phyloP scores from a whole-genome alignment of 2,329 filamentous ascomycete genomes.

The Colletotrichum plurivorum region DNA sequence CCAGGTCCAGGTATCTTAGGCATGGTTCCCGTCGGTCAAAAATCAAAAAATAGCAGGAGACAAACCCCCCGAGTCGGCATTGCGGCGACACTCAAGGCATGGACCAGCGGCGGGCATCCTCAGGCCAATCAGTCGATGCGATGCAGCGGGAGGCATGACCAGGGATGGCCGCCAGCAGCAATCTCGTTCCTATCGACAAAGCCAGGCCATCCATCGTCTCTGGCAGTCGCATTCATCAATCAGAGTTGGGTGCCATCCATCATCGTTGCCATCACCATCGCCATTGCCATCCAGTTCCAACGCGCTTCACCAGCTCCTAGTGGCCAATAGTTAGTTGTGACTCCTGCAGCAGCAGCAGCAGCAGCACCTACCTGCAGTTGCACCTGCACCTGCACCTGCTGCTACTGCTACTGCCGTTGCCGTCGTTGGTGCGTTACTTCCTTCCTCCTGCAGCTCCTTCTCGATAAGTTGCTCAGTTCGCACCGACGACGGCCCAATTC shows the following conservation, averaged over 20 bases:
- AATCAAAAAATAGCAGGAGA: conserved; percentile 4
- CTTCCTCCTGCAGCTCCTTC: neutral
- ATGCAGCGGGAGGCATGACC: conserved; percentile 10
- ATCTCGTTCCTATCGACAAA: neutral
- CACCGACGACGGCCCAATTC: neutral
- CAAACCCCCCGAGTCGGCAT: conserved; percentile 8
- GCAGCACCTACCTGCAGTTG: neutral
- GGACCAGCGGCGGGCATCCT: neutral
- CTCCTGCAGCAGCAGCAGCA: too few species aligned
- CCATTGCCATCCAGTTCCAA: too few species aligned
- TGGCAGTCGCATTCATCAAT: too few species aligned
- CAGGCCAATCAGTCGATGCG: conserved; percentile 11
- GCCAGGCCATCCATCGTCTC: neutral
- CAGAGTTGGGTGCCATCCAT: too few species aligned
- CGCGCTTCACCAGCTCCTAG: too few species aligned
- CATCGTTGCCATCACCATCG: too few species aligned
- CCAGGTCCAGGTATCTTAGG: neutral
- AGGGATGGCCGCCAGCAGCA: conserved; percentile 24
- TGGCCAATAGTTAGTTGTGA: too few species aligned
- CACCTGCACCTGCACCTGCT: conserved; percentile 1
- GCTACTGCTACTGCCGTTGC: conserved; percentile 4
- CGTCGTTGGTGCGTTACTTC: neutral
- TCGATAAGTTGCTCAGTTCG: neutral
- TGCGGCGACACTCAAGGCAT: conserved; percentile 2
- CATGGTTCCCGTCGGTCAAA: conserved; percentile 10